Percentiles rank a stretch among this genome's conserved stretches.
Conservation (phyloP, 768 basidiomycete genomes). For the Lactarius pseudohatsudake region DNA sequence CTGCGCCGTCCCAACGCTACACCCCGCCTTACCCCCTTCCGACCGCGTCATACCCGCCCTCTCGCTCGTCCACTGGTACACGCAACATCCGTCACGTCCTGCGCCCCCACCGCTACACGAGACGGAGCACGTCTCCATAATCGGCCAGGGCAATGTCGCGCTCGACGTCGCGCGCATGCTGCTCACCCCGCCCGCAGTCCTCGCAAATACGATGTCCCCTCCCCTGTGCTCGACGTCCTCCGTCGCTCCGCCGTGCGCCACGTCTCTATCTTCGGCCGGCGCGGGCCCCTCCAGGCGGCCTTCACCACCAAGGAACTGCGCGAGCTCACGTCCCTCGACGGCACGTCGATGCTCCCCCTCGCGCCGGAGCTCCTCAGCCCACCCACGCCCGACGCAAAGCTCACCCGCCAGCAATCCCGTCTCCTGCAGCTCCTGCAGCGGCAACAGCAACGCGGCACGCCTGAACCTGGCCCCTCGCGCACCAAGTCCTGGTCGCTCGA, state of each 20-base stretch:
- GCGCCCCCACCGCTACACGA: constrained; percentile 64
- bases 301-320: constrained; percentile 93
- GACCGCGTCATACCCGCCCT: constrained; percentile 67
- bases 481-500: constrained; percentile 75
- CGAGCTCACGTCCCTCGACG: constrained; percentile 67
- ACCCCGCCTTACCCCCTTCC: constrained; percentile 53
- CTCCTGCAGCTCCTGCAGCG: constrained; percentile 62
- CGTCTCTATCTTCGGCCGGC: constrained; percentile 79
- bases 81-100: constrained; percentile 77
- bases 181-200: constrained; percentile 63
- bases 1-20: constrained; percentile 63
- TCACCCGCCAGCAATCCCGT: constrained; percentile 66
- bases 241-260: constrained; percentile 64
- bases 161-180: constrained; percentile 91
- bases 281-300: constrained; percentile 86
- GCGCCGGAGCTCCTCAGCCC: constrained; percentile 44
- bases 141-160: constrained; percentile 95
- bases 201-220: constrained; percentile 78
- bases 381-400: constrained; percentile 37
- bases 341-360: constrained; percentile 67
- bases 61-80: constrained; percentile 94
- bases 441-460: constrained; percentile 36
- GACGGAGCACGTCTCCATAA: constrained; percentile 70
- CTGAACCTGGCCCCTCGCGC: constrained; percentile 44
- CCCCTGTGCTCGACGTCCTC: constrained; percentile 68